A percentile compares a stretch with the other conserved stretches of the same genome.
Evolutionary conservation across 1,139 yeast genomes (phyloP).

Genomic region (Sugiyamaella novakii): DNA sequence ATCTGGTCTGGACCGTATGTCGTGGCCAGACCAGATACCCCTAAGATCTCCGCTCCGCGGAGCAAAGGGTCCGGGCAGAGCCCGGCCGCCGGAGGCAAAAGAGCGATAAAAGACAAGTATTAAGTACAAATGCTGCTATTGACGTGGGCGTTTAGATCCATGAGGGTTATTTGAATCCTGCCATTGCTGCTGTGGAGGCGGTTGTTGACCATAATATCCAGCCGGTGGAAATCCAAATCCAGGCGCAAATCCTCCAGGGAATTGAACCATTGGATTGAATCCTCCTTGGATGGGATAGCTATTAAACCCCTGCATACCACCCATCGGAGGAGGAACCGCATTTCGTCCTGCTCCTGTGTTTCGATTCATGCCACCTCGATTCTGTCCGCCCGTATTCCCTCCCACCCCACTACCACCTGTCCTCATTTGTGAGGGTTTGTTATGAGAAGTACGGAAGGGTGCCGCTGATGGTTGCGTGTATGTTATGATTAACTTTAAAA

Average conservation of each 20-base stretch:
- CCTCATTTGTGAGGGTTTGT: not conserved
- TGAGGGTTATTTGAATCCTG: conserved; percentile 18
- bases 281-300: conserved; percentile 9
- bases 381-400: conserved; percentile 3
- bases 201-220: conserved; percentile 9
- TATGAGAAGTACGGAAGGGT: conserved; percentile 9
- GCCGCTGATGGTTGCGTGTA: conserved; percentile 10
- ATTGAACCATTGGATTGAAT: conserved; percentile 16
- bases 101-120: not conserved
- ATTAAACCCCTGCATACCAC: conserved; percentile 11
- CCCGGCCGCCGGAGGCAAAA: conserved; percentile 8
- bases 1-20: no score
- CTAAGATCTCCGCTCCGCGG: not conserved
- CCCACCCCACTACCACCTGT: not conserved
- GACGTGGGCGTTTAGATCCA: conserved; percentile 19
- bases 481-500: conserved; percentile 1
- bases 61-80: conserved; percentile 5
- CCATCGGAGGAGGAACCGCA: not conserved
- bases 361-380: conserved; percentile 9
- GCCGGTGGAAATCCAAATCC: conserved; percentile 16
- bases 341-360: not conserved
- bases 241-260: conserved; percentile 10
- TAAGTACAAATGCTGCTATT: not conserved
- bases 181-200: conserved; percentile 17
- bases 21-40: no score